Base-by-base conservation (phyloP, 1,139 yeast species). In the Suhomyces yuchorum region DNA sequence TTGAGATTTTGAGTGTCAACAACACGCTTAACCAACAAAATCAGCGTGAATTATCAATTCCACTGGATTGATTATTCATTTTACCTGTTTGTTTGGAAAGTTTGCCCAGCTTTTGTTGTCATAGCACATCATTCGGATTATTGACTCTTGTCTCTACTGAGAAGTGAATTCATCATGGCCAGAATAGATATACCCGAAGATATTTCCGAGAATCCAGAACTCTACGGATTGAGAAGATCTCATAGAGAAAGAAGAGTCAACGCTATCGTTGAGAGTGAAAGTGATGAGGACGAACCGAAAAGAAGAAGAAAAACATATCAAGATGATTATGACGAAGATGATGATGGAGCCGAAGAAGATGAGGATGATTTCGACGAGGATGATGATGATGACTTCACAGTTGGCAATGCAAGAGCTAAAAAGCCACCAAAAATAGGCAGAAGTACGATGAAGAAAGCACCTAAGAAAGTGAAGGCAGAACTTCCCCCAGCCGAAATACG, bases 141-240 rank as follows among this genome's bases (percentile, higher is more conserved):
- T 19, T 7, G 11, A 35, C 26, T 12, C 22, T 17, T 37, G 19
- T 26, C 14, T 9, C 28, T 3, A 17, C 41, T 38, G 17, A 24
- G 26, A 18, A 14, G 17, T 38, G 36, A 23, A 19, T 30, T 32
- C 18, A 40, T n/a, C 18, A 61, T 61, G 66, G 65, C 51, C 26
- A 60, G 57, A 42, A 57, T 58, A 36, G 50, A 50, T 30, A 50
- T 62, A 40, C 70, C 75, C 3, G 71, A 74, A 40, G 83, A 78
- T 50, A 77, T 79, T 19, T 71, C 71, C 46, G 67, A 74, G 46
- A 82, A 90, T 65, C 98, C 99, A 2, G 97, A 90, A 66, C 78
- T 93, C 28, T 93, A 92, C 60, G 99, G 99, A 3, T 77, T 93
- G 51, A 81, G 98, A 64, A 80, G 98, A 58, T 87, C 96, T 30